Base-by-base conservation (phyloP, 2,329 filamentous ascomycete genomes). In the Aspergillus luchuensis region DNA sequence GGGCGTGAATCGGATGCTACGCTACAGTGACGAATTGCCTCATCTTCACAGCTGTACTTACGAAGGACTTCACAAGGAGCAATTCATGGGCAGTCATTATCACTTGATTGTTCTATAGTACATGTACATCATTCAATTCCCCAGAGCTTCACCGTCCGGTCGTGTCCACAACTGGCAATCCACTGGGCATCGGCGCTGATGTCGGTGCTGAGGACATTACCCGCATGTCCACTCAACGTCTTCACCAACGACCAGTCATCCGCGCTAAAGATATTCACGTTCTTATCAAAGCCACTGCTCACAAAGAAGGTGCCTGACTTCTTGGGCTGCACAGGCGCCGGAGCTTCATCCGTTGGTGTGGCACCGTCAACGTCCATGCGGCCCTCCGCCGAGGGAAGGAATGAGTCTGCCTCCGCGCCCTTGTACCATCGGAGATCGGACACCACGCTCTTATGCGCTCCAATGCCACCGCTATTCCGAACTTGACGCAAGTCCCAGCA, bases 401-500 rank as follows among this genome's bases (percentile, higher is more conserved):
- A 89, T 39, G 85, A 82, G 6, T 89, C 77, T 3, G 89, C 87
- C 45, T 61, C 62, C 54, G 91, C 90, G 2, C 95, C 94, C 76
- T 95, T 96, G 80, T 90, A 98, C 92, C 95, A 98, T 64, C 92
- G 84, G 64, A 99, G 79, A 75, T 99, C 95, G 1, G 92, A 95
- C 7, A 99, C 93, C 36, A 95, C 90, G 65, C 92, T 94, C 53
- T 87, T 89, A 75, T 99, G 95, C 6, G 95, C 94, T 52, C 94
- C 95, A 23, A 99, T 90, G 17, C 90, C 91, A 11, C 91, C 94
- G 0, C 87, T 89, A 64, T 89, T 88, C 68, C 90, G 86, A 52
- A 98, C 93, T 70, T 95, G 94, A 49, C 95, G 88, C 56, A 99
- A 84, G 73, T 99, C 95, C 95, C 95, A 99, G 78, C 94, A 97